Percentiles rank a stretch among this genome's conserved stretches.
These are phyloP conservation scores for Boletus rubropictus DNA, from an alignment of 768 basidiomycete genomes.

Conservation along the genomic window DNA sequence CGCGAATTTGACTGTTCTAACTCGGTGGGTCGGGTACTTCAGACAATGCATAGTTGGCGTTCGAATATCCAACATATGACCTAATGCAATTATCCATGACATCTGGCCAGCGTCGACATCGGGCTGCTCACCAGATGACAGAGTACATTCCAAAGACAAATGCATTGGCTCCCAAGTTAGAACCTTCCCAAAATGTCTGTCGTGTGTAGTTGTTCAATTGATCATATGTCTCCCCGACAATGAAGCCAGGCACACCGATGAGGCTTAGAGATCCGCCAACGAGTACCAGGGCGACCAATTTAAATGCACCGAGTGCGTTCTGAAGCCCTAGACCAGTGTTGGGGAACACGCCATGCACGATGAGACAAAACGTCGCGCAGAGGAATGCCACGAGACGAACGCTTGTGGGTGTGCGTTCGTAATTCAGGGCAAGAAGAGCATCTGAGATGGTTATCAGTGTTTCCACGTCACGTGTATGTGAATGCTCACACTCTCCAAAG, in stretches of 20 bases:
- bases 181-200: conserved; percentile 60
- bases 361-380: conserved; percentile 51
- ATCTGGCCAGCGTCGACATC: not conserved
- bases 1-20: conserved; percentile 53
- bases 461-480: not conserved
- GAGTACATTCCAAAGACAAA: conserved; percentile 62
- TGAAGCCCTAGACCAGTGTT: conserved; percentile 57
- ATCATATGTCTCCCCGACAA: conserved; percentile 45
- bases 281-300: conserved; percentile 48
- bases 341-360: conserved; percentile 51
- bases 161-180: conserved; percentile 48
- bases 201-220: conserved; percentile 54
- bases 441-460: conserved; percentile 35
- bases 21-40: conserved; percentile 63
- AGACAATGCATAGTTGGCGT: conserved; percentile 69
- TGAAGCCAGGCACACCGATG: conserved; percentile 43
- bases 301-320: conserved; percentile 57
- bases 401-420: conserved; percentile 40
- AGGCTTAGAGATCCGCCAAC: conserved; percentile 49
- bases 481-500: conserved; percentile 64
- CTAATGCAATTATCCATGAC: conserved; percentile 28
- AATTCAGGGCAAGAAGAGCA: conserved; percentile 47
- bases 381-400: conserved; percentile 48
- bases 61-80: conserved; percentile 69
- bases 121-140: conserved; percentile 53